These are phyloP conservation scores for Hyaloscypha variabilis DNA, from an alignment of 495 filamentous ascomycete species.

Conservation along the genomic window DNA sequence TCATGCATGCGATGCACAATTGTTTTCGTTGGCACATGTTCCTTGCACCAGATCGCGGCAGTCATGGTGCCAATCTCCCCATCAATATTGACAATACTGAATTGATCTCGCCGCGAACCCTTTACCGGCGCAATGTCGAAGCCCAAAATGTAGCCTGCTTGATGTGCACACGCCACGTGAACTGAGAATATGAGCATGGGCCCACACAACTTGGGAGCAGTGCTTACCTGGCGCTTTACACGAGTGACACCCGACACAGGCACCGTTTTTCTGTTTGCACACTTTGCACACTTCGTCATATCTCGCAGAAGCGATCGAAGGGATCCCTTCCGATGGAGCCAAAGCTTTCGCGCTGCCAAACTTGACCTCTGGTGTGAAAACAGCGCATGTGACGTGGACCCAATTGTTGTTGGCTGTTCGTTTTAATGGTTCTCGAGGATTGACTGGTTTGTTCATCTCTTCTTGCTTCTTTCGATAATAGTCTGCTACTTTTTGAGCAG, in stretches of 20 bases:
- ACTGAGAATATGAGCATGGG: conserved; percentile 46
- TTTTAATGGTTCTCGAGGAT: conserved; percentile 91
- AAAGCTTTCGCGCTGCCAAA: conserved; percentile 82
- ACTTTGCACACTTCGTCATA: conserved; percentile 82
- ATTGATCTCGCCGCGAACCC: conserved; percentile 75
- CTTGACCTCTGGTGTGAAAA: conserved; percentile 90
- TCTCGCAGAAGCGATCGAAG: conserved; percentile 66
- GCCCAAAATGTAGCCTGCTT: conserved; percentile 78
- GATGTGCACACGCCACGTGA: conserved; percentile 88
- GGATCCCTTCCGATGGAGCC: conserved; percentile 85
- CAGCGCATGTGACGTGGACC: conserved; percentile 93
- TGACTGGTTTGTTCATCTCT: conserved; percentile 74
- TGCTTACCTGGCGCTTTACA: conserved; percentile 63
- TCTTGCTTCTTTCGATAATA: conserved; percentile 83
- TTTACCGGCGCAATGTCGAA: conserved; percentile 93
- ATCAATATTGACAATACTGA: conserved; percentile 73
- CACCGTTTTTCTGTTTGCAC: conserved; percentile 72
- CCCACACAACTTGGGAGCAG: neutral
- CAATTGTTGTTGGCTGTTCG: conserved; percentile 93
- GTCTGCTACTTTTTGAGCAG: conserved; percentile 70
- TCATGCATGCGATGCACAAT: conserved; percentile 79
- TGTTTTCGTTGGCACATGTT: conserved; percentile 70
- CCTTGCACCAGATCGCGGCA: conserved; percentile 87
- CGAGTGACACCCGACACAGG: conserved; percentile 80
- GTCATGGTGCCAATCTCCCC: conserved; percentile 75